A percentile compares a stretch with the other conserved stretches of the same genome.
These are phyloP conservation scores for Lumnitzera littorea DNA, from an alignment of 345 rosid genomes.

Conservation along the genomic window DNA sequence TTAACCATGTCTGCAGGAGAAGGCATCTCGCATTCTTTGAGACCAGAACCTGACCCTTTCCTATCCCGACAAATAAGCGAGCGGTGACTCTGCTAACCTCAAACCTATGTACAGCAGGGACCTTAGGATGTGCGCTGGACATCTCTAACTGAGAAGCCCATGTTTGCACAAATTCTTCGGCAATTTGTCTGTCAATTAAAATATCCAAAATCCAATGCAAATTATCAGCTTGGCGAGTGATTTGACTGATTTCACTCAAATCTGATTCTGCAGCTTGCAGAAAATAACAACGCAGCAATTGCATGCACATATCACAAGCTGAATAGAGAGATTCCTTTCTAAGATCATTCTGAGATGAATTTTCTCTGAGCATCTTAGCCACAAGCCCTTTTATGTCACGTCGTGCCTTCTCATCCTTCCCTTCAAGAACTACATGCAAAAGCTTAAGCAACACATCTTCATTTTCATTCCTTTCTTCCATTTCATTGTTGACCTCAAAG, in stretches of 20 bases:
- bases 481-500: conserved; percentile 48
- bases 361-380: conserved; percentile 92
- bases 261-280: conserved; percentile 64
- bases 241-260: conserved; percentile 53
- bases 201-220: conserved; percentile 93
- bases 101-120: conserved; percentile 75
- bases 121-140: conserved; percentile 56
- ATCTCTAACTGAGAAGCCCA: conserved; percentile 93
- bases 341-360: conserved; percentile 83
- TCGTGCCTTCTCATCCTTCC: conserved; percentile 93
- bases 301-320: conserved; percentile 80
- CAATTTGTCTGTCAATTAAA: conserved; percentile 85
- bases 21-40: conserved; percentile 71
- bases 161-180: conserved; percentile 71
- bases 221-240: conserved; percentile 93
- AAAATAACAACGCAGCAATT: conserved; percentile 53
- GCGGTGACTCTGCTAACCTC: conserved; percentile 90
- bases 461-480: conserved; percentile 40
- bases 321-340: conserved; percentile 81
- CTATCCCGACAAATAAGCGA: conserved; percentile 85
- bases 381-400: conserved; percentile 97
- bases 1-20: conserved; percentile 83
- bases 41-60: conserved; percentile 81
- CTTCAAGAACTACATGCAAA: conserved; percentile 84
- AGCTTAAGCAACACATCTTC: conserved; percentile 86